Base-by-base conservation (phyloP, 441 rosid species). In the Populus tomentosa region DNA sequence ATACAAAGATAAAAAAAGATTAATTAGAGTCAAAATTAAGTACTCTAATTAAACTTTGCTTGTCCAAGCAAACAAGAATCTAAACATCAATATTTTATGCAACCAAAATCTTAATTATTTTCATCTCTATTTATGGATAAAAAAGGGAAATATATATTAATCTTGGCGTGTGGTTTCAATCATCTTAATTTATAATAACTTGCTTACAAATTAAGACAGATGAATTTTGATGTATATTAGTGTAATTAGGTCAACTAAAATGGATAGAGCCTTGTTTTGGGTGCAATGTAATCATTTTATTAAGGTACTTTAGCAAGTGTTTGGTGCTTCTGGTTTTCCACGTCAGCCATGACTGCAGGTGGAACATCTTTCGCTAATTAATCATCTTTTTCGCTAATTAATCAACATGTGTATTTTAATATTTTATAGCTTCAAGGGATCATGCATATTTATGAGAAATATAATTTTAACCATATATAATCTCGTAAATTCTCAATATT, bases 151-250 rank as follows among this genome's bases (percentile, higher is more conserved):
- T 35, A 53, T 23, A 28, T 28, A 10, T 71, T 46, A 23, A 62
- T 76, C 75, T 28, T 80, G 80, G 75, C 85, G 82, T 83, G 87
- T 69, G 50, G 30, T 38, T 69, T 79, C 84, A 86, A 84, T 81
- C 83, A 82, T 72, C 83, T 2, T 28, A 28, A 28, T 84, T 33
- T 4, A 33, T 1, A 33, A 33, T 4, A 80, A 77, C 85, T 81
- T 87, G 86, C 75, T 78, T 40, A 79, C 69, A 50, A 84, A 79
- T 82, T 78, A 70, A 77, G 70, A 67, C 11, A 9, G 32, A 38
- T 69, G 30, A 28, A 28, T 28, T 28, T 28, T 28, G 30, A 32
- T 1, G 23, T 0, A 20, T 36, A 13, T 56, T 32, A 16, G 26
- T 67, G 32, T 18, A 72, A 78, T 75, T 82, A 76, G 86, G 84